Evolutionary conservation across 768 basidiomycete genomes (phyloP), one percentile per base, ranked within the genome.

Genomic region (Trametes elegans): DNA sequence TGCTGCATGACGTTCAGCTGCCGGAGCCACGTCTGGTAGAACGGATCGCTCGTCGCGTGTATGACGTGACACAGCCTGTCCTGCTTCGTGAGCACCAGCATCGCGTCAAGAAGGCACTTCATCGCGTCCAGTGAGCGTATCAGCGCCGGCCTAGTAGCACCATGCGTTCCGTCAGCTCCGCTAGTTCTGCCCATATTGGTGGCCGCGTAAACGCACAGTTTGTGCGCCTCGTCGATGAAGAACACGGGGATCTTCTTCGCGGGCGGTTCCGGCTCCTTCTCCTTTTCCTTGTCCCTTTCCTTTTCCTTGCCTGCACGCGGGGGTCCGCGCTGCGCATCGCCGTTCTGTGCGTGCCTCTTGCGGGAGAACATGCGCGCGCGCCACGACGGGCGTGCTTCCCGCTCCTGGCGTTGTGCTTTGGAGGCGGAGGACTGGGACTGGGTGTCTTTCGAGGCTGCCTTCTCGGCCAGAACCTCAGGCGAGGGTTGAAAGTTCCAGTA

Each of bases 221-320:
- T 89, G 65, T 93, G 91, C 2, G 90, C 88, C 67, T 93, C 91
- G 59, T 93, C 91, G 57, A 93, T 82, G 66, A 93, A 88, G 53
- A 93, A 78, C 11, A 88, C 87, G 1, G 88, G 88, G 66, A 87
- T 81, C 70, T 82, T 86, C 75, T 92, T 93, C 54, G 57, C 38
- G 11, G 69, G 72, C 53, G 71, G 71, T 39, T 68, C 63, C 28
- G 68, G 70, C 48, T 69, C 67, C 58, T 67, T 60, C 26, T 57
- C 68, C 52, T 69, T 69, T 24, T 70, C 66, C 28, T 64, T 75
- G 50, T 70, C 75, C 16, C 65, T 57, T 5, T 68, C 68, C 50
- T 68, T 65, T 45, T 35, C 66, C 46, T 48, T 68, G 60, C 64
- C 68, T 59, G 74, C 53, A 39, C 21, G 7, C 5, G 14, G 14